A percentile compares a stretch with the other conserved stretches of the same genome.
phyloP scores from a whole-genome alignment of 495 filamentous ascomycete species.

The Melanomma pulvis-pyrius region DNA sequence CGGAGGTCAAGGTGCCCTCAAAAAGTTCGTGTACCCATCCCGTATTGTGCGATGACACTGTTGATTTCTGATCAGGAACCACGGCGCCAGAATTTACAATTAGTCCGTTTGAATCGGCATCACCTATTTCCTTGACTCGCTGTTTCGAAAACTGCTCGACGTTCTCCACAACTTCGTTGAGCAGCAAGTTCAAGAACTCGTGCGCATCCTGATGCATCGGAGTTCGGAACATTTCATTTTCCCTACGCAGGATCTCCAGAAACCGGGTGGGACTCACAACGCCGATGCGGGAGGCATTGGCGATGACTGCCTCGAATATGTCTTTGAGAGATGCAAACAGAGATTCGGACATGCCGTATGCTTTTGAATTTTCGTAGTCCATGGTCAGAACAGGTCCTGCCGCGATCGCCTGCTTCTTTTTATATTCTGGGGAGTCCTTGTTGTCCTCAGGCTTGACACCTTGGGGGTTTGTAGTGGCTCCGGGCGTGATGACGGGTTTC shows the following conservation, averaged over 20 bases:
- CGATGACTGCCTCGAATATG: constrained; percentile 90
- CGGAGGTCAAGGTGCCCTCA: constrained; percentile 90
- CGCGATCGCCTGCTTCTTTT: constrained; percentile 91
- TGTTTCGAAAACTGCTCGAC: constrained; percentile 80
- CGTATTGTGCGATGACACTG: constrained; percentile 34
- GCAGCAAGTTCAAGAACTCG: constrained; percentile 89
- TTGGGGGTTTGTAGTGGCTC: constrained; percentile 34
- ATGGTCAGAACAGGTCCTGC: constrained; percentile 82
- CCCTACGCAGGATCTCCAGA: constrained; percentile 85
- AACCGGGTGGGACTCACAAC: constrained; percentile 94
- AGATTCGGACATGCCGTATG: constrained; percentile 92
- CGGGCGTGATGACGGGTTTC: constrained; percentile 34
- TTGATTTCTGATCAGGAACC: constrained; percentile 15
- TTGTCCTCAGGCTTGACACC: constrained; percentile 67
- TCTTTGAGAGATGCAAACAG: constrained; percentile 93
- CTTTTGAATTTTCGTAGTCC: constrained; percentile 73
- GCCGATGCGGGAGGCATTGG: constrained; percentile 78
- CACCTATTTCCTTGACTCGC: constrained; percentile 22
- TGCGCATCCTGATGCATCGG: constrained; percentile 98
- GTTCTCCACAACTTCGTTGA: constrained; percentile 95
- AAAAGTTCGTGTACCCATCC: constrained; percentile 98
- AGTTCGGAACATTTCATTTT: constrained; percentile 96
- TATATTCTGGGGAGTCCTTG: constrained; percentile 87
- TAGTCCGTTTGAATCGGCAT: constrained; percentile 9
- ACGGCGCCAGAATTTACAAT: constrained; percentile 31